Evolutionary conservation across 2,329 filamentous ascomycete species (phyloP), one percentile per base, ranked within the genome.

Genomic region (Chaetothyriales sp.): DNA sequence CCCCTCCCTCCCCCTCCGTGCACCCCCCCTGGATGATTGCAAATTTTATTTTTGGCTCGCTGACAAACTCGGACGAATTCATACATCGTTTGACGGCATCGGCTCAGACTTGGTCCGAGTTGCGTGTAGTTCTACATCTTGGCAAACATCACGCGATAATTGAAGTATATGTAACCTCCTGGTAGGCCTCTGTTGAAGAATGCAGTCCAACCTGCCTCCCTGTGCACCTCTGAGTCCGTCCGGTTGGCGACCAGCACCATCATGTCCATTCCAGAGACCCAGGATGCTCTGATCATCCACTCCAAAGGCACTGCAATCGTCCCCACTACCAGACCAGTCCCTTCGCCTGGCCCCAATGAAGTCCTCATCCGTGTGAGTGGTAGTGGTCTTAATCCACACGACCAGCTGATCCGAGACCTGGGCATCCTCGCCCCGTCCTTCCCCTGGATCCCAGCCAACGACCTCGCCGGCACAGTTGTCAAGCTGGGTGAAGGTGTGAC

Each of bases 281-380:
- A 40, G 10, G 5, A 40, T 15, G 33, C 33, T 15, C 33, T 40
- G 33, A 13, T 40, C 15, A 40, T 40, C 33, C 33, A 40, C 10
- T 40, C 33, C 10, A 40, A 40, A 13, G 33, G 33, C 33, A 15
- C 10, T 40, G 10, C 10, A 40, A 15, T 40, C 33, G 33, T 40
- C 10, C 4, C 33, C 13, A 40, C 33, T 1, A 40, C 33, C 33
- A 9, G 33, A 40, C 33, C 33, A 40, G 57, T 68, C 40, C 66
- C 64, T 5, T 53, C 62, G 19, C 66, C 67, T 5, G 61, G 58
- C 15, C 50, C 57, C 20, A 55, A 62, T 46, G 59, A 72, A 54
- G 57, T 73, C 10, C 66, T 66, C 3, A 37, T 74, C 49, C 67
- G 65, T 46, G 62, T 72, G 22, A 65, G 60, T 2, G 61, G 68